phyloP scores from a whole-genome alignment of 257 asterid species.

The Primulina tabacum region DNA sequence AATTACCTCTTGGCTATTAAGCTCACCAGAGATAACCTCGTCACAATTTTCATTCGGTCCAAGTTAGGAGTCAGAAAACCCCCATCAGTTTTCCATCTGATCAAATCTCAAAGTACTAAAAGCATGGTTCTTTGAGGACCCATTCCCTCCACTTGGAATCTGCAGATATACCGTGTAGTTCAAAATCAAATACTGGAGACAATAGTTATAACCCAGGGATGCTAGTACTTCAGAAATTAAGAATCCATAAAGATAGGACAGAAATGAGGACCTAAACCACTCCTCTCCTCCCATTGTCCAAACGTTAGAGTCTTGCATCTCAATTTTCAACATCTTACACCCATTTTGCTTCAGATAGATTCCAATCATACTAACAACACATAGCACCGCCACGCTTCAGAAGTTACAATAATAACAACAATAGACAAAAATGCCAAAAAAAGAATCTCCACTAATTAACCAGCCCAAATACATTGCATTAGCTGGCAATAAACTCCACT shows the following conservation, averaged over 20 bases:
- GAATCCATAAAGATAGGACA: neutral
- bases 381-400: neutral
- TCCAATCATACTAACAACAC: neutral
- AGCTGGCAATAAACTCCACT: neutral
- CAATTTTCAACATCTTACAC: neutral
- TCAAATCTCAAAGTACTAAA: neutral
- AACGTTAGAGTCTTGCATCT: neutral
- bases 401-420: neutral
- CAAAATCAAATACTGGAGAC: neutral
- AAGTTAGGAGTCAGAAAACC: neutral
- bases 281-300: neutral
- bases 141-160: neutral
- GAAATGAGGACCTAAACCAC: neutral
- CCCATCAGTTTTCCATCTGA: neutral
- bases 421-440: too few species aligned
- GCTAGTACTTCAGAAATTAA: neutral
- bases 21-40: conserved; percentile 4
- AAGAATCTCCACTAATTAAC: neutral
- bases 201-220: neutral
- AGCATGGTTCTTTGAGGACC: neutral
- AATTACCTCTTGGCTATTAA: neutral
- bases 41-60: neutral
- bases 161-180: neutral
- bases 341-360: neutral
- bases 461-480: neutral